Evolutionary conservation across 1,284 basidiomycete species (phyloP).

Genomic region (Boletus holoroseus): DNA sequence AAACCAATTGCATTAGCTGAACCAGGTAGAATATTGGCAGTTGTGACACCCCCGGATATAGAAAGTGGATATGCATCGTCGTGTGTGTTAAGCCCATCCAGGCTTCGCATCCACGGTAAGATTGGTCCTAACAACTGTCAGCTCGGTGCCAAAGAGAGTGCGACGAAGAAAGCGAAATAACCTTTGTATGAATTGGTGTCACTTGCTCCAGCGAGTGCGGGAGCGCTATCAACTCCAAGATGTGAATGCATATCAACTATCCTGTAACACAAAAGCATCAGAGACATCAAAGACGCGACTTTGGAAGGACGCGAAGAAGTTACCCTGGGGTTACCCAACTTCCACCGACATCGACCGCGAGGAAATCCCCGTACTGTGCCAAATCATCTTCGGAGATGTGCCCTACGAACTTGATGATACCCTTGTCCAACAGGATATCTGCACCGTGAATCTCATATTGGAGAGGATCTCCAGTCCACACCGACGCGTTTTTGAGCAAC

Average conservation of each 20-base stretch:
- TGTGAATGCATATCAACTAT: constrained; percentile 66
- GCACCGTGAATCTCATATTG: constrained; percentile 49
- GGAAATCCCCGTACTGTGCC: constrained; percentile 23
- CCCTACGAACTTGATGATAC: constrained; percentile 43
- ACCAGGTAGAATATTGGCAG: constrained; percentile 60
- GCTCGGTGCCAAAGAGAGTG: not conserved
- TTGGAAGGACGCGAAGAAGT: not conserved
- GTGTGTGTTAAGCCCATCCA: constrained; percentile 34
- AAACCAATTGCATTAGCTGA: constrained; percentile 57
- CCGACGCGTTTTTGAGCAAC: constrained; percentile 59
- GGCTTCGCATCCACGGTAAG: constrained; percentile 37
- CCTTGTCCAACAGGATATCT: constrained; percentile 44
- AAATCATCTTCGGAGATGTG: constrained; percentile 28
- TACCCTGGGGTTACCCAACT: constrained; percentile 47
- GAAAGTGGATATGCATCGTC: constrained; percentile 32
- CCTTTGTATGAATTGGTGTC: constrained; percentile 45
- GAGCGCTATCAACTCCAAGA: constrained; percentile 48
- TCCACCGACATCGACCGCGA: constrained; percentile 39
- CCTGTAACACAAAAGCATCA: constrained; percentile 7
- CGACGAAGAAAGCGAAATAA: constrained; percentile 3
- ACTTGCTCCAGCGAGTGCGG: constrained; percentile 39
- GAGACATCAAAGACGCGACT: constrained; percentile 4
- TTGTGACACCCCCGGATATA: constrained; percentile 53
- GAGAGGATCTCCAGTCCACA: constrained; percentile 63
- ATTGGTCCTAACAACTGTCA: constrained; percentile 32